These are phyloP conservation scores for Aspergillus kassunensis DNA, from an alignment of 495 filamentous ascomycete genomes.

Conservation along the genomic window DNA sequence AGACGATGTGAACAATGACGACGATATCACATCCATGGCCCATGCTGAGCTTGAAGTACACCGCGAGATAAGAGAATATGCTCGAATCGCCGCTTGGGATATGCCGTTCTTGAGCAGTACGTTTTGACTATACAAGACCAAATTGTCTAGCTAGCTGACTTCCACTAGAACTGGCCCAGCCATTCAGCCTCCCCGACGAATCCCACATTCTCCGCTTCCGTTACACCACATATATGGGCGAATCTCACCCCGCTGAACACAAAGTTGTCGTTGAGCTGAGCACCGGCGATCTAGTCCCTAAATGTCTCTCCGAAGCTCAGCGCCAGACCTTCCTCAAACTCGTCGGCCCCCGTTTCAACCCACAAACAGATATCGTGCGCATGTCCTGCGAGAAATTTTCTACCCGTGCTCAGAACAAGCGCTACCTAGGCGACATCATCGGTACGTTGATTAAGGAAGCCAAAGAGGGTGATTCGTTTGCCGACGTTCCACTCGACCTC, in stretches of 20 bases:
- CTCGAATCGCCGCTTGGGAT: conserved; percentile 87
- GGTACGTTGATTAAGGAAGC: conserved; percentile 69
- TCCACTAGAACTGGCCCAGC: conserved; percentile 62
- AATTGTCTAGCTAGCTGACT: not conserved
- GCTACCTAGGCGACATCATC: conserved; percentile 79
- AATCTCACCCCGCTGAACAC: conserved; percentile 81
- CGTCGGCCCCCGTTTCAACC: conserved; percentile 85
- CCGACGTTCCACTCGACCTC: conserved; percentile 85
- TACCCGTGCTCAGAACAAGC: conserved; percentile 91
- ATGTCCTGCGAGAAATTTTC: conserved; percentile 90
- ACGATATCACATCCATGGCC: conserved; percentile 75
- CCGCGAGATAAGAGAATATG: conserved; percentile 84
- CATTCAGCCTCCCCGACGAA: conserved; percentile 67
- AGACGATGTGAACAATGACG: conserved; percentile 63
- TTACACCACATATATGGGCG: conserved; percentile 96
- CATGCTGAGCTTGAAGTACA: conserved; percentile 88
- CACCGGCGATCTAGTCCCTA: conserved; percentile 58
- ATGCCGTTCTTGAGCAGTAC: conserved; percentile 87
- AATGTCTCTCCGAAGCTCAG: conserved; percentile 60
- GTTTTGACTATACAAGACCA: no score
- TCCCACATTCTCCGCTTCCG: conserved; percentile 77
- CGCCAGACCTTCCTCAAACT: conserved; percentile 82
- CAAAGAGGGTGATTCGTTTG: conserved; percentile 79
- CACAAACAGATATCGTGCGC: conserved; percentile 73
- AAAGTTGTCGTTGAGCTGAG: conserved; percentile 93